A percentile compares a stretch with the other conserved stretches of the same genome.
phyloP scores from a whole-genome alignment of 208 protist genomes.

The Kentomonas sorsogonicus region DNA sequence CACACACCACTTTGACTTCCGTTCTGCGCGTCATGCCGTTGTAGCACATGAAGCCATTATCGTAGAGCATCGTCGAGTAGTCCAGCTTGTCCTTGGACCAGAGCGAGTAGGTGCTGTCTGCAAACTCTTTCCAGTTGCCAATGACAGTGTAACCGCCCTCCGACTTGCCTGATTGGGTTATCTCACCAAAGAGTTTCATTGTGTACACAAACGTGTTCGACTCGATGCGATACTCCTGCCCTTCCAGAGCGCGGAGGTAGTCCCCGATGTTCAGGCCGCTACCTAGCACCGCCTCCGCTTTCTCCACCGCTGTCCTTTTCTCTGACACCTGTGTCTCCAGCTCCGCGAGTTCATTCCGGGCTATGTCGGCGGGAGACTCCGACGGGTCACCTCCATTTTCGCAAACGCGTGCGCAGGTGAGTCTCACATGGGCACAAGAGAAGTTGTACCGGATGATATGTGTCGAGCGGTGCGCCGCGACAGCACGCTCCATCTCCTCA shows the following conservation, averaged over 20 bases:
- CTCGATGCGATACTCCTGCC: constrained; percentile 44
- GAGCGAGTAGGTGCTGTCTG: constrained; percentile 54
- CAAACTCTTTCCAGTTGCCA: constrained; percentile 59
- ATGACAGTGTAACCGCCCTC: constrained; percentile 16
- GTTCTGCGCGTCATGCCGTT: constrained; percentile 31
- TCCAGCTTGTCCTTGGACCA: constrained; percentile 56
- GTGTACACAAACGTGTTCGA: constrained; percentile 48
- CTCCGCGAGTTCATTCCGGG: constrained; percentile 12
- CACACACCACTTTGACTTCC: constrained; percentile 63
- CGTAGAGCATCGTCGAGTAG: constrained; percentile 54
- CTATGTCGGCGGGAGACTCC: too few relatives aligned
- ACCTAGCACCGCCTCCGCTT: constrained; percentile 11
- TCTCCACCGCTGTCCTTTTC: constrained; percentile 16
- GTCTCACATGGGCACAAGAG: constrained; percentile 29
- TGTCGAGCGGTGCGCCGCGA: not conserved
- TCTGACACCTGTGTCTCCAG: constrained; percentile 13
- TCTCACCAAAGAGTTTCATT: constrained; percentile 42
- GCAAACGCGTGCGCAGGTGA: constrained; percentile 58
- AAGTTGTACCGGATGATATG: constrained; percentile 22
- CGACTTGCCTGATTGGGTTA: constrained; percentile 33
- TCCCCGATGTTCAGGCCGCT: constrained; percentile 37
- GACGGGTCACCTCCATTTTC: constrained; percentile 20
- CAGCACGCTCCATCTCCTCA: not conserved
- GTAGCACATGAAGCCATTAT: constrained; percentile 46
- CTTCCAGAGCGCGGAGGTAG: constrained; percentile 40